Evolutionary conservation across 306 rosid species (phyloP).

Genomic region (Castanea sativa): DNA sequence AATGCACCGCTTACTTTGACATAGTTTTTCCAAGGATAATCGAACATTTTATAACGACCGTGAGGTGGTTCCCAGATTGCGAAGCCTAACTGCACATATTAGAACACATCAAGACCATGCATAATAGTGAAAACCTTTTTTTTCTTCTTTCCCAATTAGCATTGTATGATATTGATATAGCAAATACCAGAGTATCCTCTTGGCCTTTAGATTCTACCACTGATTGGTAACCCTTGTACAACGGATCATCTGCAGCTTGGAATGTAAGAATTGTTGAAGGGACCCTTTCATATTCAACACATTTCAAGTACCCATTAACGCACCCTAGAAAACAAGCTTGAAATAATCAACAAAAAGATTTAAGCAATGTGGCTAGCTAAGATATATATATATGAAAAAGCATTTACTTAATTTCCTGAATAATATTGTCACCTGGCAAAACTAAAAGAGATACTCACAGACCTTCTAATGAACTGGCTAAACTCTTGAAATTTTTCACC

Average conservation of each 20-base stretch:
- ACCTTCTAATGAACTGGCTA: conserved; percentile 72
- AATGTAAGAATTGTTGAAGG: conserved; percentile 67
- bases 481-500: conserved; percentile 59
- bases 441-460: not conserved
- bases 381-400: not conserved
- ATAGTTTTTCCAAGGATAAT: conserved; percentile 71
- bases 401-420: not conserved
- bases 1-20: conserved; percentile 61
- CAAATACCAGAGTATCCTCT: conserved; percentile 68
- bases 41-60: conserved; percentile 57
- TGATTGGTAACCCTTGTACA: conserved; percentile 63
- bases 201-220: conserved; percentile 63
- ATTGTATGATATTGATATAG: not conserved
- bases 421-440: not conserved
- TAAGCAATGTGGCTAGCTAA: not conserved
- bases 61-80: conserved; percentile 87
- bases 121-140: not conserved
- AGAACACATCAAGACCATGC: not conserved
- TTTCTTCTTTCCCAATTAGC: not conserved
- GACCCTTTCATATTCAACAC: conserved; percentile 61
- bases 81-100: conserved; percentile 51
- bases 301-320: conserved; percentile 58
- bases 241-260: conserved; percentile 74
- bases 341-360: conserved; percentile 3
- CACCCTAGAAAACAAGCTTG: conserved; percentile 35